A percentile compares a stretch with the other conserved stretches of the same genome.
phyloP scores from a whole-genome alignment of 257 asterid genomes.

The Plectranthus barbatus region DNA sequence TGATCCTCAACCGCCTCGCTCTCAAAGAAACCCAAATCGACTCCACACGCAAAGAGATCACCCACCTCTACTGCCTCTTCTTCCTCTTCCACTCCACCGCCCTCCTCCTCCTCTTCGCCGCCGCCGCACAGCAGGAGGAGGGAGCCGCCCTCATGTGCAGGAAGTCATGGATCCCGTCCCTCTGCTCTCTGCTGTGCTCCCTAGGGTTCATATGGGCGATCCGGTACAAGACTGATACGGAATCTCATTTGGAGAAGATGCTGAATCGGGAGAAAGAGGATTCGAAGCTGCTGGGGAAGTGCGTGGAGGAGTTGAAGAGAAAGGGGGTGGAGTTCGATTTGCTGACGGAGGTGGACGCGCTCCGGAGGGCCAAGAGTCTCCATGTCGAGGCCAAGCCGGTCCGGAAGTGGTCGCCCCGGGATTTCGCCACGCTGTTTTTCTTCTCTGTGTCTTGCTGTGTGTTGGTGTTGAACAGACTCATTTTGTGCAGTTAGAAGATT shows the following conservation, averaged over 20 bases:
- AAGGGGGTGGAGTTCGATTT: constrained; percentile 78
- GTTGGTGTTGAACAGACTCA: constrained; percentile 50
- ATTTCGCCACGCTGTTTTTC: constrained; percentile 59
- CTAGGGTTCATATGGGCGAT: constrained; percentile 24
- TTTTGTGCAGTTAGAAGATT: constrained; percentile 41
- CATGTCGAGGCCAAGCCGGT: constrained; percentile 53
- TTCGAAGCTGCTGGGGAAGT: constrained; percentile 49
- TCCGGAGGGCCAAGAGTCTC: constrained; percentile 87
- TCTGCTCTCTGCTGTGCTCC: constrained; percentile 15
- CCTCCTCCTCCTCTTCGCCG: constrained; percentile 70
- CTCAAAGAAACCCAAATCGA: constrained; percentile 76
- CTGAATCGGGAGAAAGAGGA: constrained; percentile 77
- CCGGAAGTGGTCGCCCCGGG: constrained; percentile 70
- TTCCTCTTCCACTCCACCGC: constrained; percentile 85
- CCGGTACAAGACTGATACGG: constrained; percentile 25
- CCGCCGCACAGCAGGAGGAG: constrained; percentile 11
- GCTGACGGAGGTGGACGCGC: constrained; percentile 86
- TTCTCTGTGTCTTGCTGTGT: constrained; percentile 55
- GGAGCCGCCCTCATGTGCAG: constrained; percentile 11
- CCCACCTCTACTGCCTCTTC: constrained; percentile 75
- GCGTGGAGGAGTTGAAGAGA: constrained; percentile 82
- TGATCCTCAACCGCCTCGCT: constrained; percentile 70
- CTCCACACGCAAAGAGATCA: constrained; percentile 54
- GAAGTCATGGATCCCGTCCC: constrained; percentile 16
- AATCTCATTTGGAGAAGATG: constrained; percentile 60